A percentile compares a stretch with the other conserved stretches of the same genome.
Conservation (phyloP, 192 early-diverging fungal species). For the Coemansia sp. region DNA sequence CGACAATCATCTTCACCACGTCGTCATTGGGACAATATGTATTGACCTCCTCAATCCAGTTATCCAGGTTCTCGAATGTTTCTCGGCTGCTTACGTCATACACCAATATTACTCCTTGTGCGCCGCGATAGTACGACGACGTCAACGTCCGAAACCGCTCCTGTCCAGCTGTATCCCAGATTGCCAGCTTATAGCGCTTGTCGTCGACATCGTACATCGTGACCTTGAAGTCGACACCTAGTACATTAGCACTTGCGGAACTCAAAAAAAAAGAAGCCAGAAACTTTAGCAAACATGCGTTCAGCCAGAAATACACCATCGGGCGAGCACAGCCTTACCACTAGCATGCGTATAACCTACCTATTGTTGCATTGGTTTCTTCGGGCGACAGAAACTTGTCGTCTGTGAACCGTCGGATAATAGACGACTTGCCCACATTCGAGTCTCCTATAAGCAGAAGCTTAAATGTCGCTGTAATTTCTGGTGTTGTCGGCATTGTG, state of each 20-base stretch:
- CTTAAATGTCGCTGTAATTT: conserved; percentile 85
- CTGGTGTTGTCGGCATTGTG: conserved; percentile 18
- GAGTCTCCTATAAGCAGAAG: conserved; percentile 93
- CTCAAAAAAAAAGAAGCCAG: not conserved
- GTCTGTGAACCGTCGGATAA: conserved; percentile 92
- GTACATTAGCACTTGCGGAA: not conserved
- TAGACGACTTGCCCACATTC: conserved; percentile 91
- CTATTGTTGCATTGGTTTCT: conserved; percentile 84
- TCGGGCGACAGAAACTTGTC: conserved; percentile 91
- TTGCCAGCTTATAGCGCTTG: conserved; percentile 92
- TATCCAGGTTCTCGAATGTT: conserved; percentile 87
- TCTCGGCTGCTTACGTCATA: conserved; percentile 96
- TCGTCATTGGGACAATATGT: conserved; percentile 85
- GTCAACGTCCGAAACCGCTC: conserved; percentile 98
- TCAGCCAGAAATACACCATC: not conserved
- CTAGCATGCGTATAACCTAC: conserved; percentile 1
- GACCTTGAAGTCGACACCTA: conserved; percentile 98
- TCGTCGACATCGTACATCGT: conserved; percentile 82
- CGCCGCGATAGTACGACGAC: conserved; percentile 95
- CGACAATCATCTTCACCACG: conserved; percentile 96
- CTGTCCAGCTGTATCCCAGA: conserved; percentile 99
- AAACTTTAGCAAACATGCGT: not conserved
- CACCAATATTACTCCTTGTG: conserved; percentile 96
- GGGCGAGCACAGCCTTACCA: not conserved
- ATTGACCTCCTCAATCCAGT: conserved; percentile 95